phyloP scores from a whole-genome alignment of 2,329 filamentous ascomycete genomes.

The Talaromyces sp. region DNA sequence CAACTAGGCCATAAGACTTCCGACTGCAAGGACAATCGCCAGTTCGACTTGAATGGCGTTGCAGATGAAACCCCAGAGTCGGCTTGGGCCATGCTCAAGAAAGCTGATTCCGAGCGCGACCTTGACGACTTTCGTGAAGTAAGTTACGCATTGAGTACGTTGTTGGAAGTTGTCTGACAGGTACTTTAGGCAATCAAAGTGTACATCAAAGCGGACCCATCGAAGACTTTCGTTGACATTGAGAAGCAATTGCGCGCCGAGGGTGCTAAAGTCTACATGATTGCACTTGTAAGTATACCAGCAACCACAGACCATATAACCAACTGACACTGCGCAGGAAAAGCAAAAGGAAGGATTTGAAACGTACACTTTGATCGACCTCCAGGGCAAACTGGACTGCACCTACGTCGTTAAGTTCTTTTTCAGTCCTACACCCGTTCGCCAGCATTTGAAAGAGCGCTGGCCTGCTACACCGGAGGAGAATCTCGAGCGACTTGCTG shows the following conservation, averaged over 20 bases:
- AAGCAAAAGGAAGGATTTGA: constrained; percentile 39
- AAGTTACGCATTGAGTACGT: constrained; percentile 11
- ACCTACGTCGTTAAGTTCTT: constrained; percentile 49
- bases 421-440: constrained; percentile 43
- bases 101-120: constrained; percentile 46
- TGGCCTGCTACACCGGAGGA: constrained; percentile 49
- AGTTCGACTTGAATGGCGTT: constrained; percentile 40
- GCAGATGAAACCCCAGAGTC: constrained; percentile 45
- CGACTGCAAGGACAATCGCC: constrained; percentile 43
- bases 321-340: constrained; percentile 28
- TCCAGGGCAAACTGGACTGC: constrained; percentile 49
- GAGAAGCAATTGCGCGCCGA: constrained; percentile 49
- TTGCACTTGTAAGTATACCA: constrained; percentile 41
- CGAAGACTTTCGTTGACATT: constrained; percentile 45
- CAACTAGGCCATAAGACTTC: constrained; percentile 41
- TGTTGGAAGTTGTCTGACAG: constrained; percentile 11
- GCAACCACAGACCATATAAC: neutral
- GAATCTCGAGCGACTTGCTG: constrained; percentile 47
- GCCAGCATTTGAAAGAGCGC: constrained; percentile 40
- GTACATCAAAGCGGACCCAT: constrained; percentile 46
- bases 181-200: constrained; percentile 40
- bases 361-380: constrained; percentile 48
- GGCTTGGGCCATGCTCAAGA: constrained; percentile 48
- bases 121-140: constrained; percentile 49
- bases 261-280: constrained; percentile 46